Base-by-base conservation (phyloP, 495 filamentous ascomycete species). In the Neurospora cerealis region DNA sequence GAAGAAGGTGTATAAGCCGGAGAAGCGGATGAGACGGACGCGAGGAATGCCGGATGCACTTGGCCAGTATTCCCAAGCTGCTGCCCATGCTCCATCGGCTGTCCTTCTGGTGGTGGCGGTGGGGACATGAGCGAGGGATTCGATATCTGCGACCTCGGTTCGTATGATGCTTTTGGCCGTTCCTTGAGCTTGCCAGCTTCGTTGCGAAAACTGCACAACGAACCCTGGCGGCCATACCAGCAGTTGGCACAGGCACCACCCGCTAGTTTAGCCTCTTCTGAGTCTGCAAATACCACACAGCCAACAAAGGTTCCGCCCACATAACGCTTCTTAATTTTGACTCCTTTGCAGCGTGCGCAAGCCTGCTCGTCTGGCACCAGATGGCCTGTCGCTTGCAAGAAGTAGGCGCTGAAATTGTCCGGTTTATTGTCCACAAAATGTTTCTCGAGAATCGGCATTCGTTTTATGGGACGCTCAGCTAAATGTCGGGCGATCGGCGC, bases 241-340 rank as follows among this genome's bases (percentile, higher is more conserved):
- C 78, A 79, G 69, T 73, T 74, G 34, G 77, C 78, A 54, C 78
- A 79, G 54, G 74, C 72, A 15, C 77, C 76, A 13, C 54, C 24
- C 6, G 74, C 75, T 1, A 32, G 5, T 0, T 38, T 3, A 3
- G 46, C 8, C 5, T 69, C 48, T 2, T 28, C 42, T 21, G 48
- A 36, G n/a, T 73, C 66, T 13, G 39, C 28, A 0, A 71, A 39
- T 9, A 77, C 74, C 38, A 79, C 74, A 60, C 77, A 78, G 24
- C 17, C 32, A 34, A 34, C 28, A 0, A 62, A 62, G 13, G 54
- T 19, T 9, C 54, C 54, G 28, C 54, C 72, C 1, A 39, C 19
- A 42, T 69, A 73, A 34, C 28, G 24, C 54, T 62, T 62, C 15
- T 34, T 62, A 0, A 34, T 62, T 5, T 19, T 34, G 4, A 70